phyloP scores from a whole-genome alignment of 2,329 filamentous ascomycete species.

The Arthroderma sp. region DNA sequence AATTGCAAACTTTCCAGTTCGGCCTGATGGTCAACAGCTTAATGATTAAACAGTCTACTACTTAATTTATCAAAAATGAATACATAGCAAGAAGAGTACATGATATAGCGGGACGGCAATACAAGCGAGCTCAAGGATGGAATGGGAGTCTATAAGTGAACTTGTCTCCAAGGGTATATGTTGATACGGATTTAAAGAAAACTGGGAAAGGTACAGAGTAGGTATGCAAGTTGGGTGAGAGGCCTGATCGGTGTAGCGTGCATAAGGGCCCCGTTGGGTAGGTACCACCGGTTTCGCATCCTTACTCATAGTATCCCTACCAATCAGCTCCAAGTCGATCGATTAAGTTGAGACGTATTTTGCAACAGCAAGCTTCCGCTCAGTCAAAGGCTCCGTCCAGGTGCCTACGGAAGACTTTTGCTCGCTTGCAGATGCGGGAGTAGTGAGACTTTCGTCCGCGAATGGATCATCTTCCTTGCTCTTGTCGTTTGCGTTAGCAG shows the following conservation, averaged over 20 bases:
- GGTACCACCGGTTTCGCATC: neutral
- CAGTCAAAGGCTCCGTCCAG: conserved; percentile 57
- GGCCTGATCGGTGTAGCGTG: neutral
- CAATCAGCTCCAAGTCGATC: neutral
- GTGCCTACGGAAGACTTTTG: conserved; percentile 21
- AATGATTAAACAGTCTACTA: neutral
- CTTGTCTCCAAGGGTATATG: conserved; percentile 2
- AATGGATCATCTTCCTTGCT: conserved; percentile 35
- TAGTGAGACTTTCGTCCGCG: conserved; percentile 32
- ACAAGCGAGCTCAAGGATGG: neutral
- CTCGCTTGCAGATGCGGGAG: conserved; percentile 15
- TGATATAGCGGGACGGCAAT: neutral
- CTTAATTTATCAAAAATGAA: neutral
- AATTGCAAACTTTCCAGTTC: neutral
- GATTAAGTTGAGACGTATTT: conserved; percentile 53
- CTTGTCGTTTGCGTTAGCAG: conserved; percentile 17
- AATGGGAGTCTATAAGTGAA: neutral
- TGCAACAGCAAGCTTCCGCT: conserved; percentile 59
- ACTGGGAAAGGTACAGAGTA: neutral
- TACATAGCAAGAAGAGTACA: neutral
- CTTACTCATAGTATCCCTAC: no score
- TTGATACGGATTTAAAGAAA: neutral
- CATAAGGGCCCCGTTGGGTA: neutral
- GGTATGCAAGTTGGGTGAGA: neutral
- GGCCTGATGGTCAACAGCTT: neutral